These are phyloP conservation scores for Vigna unguiculata DNA, from an alignment of 306 rosid genomes.

Conservation along the genomic window DNA sequence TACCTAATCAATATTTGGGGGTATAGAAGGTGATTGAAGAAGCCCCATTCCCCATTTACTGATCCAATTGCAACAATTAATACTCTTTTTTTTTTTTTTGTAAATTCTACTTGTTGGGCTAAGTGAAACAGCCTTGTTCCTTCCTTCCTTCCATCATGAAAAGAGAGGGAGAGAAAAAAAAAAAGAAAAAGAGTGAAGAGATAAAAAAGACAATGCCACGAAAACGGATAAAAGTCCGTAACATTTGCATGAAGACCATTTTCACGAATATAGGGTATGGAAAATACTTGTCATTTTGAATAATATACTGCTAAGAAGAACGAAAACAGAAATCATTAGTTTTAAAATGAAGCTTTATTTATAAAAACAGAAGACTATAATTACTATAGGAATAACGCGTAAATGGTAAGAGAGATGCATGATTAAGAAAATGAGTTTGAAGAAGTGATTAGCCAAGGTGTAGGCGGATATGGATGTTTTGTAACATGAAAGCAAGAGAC, in stretches of 20 bases:
- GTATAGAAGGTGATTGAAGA: too few species aligned
- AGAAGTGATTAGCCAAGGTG: slow-evolving; percentile 22
- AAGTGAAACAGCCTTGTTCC: not conserved
- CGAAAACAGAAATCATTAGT: not conserved
- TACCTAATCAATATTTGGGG: too few species aligned
- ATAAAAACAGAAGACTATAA: not conserved
- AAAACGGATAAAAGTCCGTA: not conserved
- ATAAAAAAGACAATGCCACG: not conserved
- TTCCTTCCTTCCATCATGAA: not conserved
- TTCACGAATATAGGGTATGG: too few species aligned
- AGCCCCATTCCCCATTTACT: too few species aligned
- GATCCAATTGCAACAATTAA: too few species aligned
- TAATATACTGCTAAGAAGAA: too few species aligned
- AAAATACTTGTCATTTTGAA: too few species aligned
- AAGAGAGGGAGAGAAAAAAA: not conserved
- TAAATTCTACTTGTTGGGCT: not conserved
- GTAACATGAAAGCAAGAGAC: slow-evolving; percentile 25
- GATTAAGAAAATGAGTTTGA: not conserved
- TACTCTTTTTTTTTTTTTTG: too few species aligned
- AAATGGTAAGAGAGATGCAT: not conserved
- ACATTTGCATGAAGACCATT: slow-evolving; percentile 1
- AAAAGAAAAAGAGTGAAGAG: not conserved
- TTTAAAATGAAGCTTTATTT: not conserved
- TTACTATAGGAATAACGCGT: too few species aligned
- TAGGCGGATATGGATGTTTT: not conserved